Base-by-base conservation (phyloP, 768 basidiomycete genomes). In the Mycena filopes region DNA sequence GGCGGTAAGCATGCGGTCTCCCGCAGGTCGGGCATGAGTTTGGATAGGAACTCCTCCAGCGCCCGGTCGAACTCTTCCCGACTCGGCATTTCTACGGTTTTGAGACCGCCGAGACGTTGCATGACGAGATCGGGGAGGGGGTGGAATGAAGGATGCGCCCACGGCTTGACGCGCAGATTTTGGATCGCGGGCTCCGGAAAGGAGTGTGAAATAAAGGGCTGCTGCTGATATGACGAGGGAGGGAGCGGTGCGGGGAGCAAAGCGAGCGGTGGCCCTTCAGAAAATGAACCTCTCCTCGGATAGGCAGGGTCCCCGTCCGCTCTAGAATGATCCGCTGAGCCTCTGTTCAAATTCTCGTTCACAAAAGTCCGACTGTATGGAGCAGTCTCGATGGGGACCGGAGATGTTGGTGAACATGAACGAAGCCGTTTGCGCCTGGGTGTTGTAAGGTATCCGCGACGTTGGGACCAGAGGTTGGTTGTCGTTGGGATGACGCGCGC, bases 1-100 rank as follows among this genome's bases (percentile, higher is more conserved):
- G 83, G 80, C 4, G 81, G 69, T 66, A 91, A 83, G 15, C 83
- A 82, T 26, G 88, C 86, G 1, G 87, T 89, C 65, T 91, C 90
- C 48, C 82, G 82, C 46, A 91, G 75, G 51, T 87, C 85, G 20
- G 81, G 75, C 58, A 86, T 82, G 42, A 91, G 79, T 20, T 80
- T 80, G 55, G 76, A 76, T 45, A 88, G 69, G 73, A 91, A 89
- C 10, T 77, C 74, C 25, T 74, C 67, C 42, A 91, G 76, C 5
- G 76, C 73, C 43, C 82, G 83, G 45, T 90, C 85, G 64, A 87
- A 91, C 20, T 78, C 78, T 26, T 78, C 77, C 40, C 87, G 81
- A 47, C 77, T 79, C 5, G 90, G 90, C 84, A 91, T 87, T 70
- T 90, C 88, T 42, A 82, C 79, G 23, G 84, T 80, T 70, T 83